Evolutionary conservation across 805 yeast species (phyloP).

Genomic region (Lachancea dasiensis): DNA sequence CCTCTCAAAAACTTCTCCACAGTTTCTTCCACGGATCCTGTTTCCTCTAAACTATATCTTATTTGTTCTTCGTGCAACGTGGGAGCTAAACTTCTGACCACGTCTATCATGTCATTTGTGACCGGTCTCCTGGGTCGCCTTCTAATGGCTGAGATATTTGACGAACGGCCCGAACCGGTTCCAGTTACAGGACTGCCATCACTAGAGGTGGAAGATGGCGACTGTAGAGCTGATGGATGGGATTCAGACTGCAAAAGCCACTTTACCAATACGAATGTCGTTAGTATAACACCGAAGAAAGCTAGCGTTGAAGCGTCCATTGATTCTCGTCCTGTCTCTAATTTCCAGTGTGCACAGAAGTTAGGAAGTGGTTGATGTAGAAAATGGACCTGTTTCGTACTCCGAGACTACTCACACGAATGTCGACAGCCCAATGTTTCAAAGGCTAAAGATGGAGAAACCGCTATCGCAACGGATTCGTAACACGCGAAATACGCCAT

Average conservation of each 20-base stretch:
- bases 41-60: slow-evolving; percentile 59
- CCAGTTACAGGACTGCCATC: slow-evolving; percentile 3
- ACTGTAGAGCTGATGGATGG: slow-evolving; percentile 32
- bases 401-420: neutral
- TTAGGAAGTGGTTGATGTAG: too few species aligned
- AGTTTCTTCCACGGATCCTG: slow-evolving; percentile 79
- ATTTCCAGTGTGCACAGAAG: too few species aligned
- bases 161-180: slow-evolving; percentile 4
- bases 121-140: slow-evolving; percentile 40
- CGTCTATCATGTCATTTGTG: slow-evolving; percentile 71
- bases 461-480: neutral
- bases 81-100: slow-evolving; percentile 81
- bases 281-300: slow-evolving; percentile 42
- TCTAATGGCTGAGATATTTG: slow-evolving; percentile 12
- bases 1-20: slow-evolving; percentile 62
- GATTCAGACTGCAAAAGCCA: slow-evolving; percentile 62
- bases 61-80: slow-evolving; percentile 63
- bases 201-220: slow-evolving; percentile 5
- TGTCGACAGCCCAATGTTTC: neutral
- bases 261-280: slow-evolving; percentile 54
- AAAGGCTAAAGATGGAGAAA: too few species aligned
- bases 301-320: slow-evolving; percentile 54
- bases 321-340: neutral
- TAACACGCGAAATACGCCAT: too few species aligned
- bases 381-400: slow-evolving; percentile 2